Base-by-base conservation (phyloP, 306 rosid genomes). In the Glycyrrhiza uralensis region DNA sequence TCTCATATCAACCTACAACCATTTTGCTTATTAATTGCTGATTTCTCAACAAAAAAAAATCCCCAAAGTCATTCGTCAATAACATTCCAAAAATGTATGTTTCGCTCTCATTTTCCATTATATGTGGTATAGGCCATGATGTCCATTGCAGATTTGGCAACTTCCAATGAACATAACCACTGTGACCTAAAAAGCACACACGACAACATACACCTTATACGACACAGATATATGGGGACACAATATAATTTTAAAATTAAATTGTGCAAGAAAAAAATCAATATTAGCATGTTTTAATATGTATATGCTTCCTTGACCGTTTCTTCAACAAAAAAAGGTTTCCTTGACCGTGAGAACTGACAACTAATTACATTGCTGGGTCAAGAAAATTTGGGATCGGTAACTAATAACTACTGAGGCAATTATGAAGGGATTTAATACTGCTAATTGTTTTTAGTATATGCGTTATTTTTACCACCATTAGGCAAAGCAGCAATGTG, bases 1-100 rank as follows among this genome's bases (percentile, higher is more conserved):
- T 55, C 79, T 72, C 87, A 68, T 66, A 74, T 74, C 51, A 74
- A 51, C 32, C 41, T 20, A 57, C 20, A 58, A 49, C 66, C 67
- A 3, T 68, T 83, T 77, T 66, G 75, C 76, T 76, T 38, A 28
- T 72, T 58, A 29, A 74, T 36, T 7, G 15, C 51, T 60, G 42
- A 58, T 81, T 73, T 69, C 18, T 76, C 81, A 58, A 66, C 74
- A 1, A 52, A 51, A 7, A 51, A 7, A 2, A 55, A 67, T 71
- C 51, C 33, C 50, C 35, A 19, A 50, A n/a, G n/a, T 50, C 32
- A 36, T 57, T 58, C 1, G 1, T 23, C 44, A 46, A 8, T 32
- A 19, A 76, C 44, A 58, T 76, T 58, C 45, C 55, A 58, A 69
- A 67, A 63, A 62, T 62, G 42, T 50, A 7, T 38, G 71, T 49